A percentile compares a stretch with the other conserved stretches of the same genome.
Conservation (phyloP, 257 asterid genomes). For the Vinca minor region DNA sequence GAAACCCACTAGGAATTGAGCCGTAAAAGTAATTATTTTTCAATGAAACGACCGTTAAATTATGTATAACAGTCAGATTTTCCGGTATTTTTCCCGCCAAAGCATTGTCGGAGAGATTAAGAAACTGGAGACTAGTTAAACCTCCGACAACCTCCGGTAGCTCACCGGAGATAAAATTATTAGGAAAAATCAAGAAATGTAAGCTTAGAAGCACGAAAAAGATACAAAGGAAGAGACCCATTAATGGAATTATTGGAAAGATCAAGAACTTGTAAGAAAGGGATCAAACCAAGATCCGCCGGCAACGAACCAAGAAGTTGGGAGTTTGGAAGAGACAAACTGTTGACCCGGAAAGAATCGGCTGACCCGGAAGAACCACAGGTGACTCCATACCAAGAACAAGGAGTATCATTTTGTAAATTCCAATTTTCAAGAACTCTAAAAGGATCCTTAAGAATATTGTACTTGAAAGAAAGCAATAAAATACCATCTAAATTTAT, state of each 20-base stretch:
- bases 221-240: slow-evolving; percentile 61
- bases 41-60: slow-evolving; percentile 46
- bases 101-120: slow-evolving; percentile 76
- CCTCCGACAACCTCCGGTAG: slow-evolving; percentile 49
- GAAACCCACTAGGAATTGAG: slow-evolving; percentile 46
- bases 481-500: slow-evolving; percentile 65
- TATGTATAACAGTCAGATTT: slow-evolving; percentile 30
- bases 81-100: slow-evolving; percentile 56
- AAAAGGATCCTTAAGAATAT: slow-evolving; percentile 50
- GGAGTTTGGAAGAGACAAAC: slow-evolving; percentile 45
- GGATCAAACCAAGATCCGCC: slow-evolving; percentile 56
- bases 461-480: slow-evolving; percentile 59
- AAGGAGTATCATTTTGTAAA: slow-evolving; percentile 47
- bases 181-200: slow-evolving; percentile 55
- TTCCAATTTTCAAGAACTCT: slow-evolving; percentile 50
- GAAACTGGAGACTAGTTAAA: slow-evolving; percentile 32
- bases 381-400: slow-evolving; percentile 74
- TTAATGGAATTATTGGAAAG: slow-evolving; percentile 75
- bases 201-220: slow-evolving; percentile 54
- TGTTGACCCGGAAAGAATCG: slow-evolving; percentile 56
- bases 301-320: slow-evolving; percentile 66
- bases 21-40: slow-evolving; percentile 69
- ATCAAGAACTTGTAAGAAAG: slow-evolving; percentile 40
- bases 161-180: slow-evolving; percentile 65
- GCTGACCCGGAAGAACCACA: slow-evolving; percentile 52